These are phyloP conservation scores for Karstenula rhodostoma DNA, from an alignment of 2,329 filamentous ascomycete genomes.

Conservation along the genomic window DNA sequence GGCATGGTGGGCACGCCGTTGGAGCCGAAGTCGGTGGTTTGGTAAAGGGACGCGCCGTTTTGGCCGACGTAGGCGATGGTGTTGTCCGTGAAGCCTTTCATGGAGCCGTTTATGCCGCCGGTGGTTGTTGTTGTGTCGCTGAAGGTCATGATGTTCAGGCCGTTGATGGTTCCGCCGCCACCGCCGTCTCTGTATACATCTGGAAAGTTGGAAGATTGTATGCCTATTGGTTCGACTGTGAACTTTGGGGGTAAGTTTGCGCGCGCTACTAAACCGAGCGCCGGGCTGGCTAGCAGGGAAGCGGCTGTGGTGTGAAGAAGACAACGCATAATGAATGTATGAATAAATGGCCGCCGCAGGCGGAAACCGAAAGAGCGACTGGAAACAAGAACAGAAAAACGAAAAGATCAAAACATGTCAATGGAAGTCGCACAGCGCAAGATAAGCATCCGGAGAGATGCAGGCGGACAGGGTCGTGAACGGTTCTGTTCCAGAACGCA, in stretches of 20 bases:
- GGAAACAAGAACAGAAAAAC: background rate
- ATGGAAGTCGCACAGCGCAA: background rate
- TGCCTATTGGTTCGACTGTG: background rate
- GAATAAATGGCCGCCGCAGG: background rate
- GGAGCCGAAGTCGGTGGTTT: background rate
- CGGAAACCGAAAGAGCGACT: background rate
- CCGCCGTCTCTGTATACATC: background rate
- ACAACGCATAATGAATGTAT: background rate
- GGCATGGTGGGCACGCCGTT: background rate
- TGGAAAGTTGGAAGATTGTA: constrained; percentile 1
- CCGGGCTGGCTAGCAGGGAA: background rate
- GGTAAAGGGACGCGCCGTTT: background rate
- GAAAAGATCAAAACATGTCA: background rate
- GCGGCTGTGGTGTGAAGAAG: background rate
- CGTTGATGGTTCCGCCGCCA: background rate
- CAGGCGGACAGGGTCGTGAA: background rate
- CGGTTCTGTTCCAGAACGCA: constrained; percentile 3
- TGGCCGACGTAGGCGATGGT: constrained; percentile 3
- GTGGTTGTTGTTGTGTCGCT: constrained; percentile 1
- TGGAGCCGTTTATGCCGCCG: background rate
- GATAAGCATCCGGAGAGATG: background rate
- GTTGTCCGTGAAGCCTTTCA: constrained; percentile 2
- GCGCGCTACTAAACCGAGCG: background rate
- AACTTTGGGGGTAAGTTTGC: background rate
- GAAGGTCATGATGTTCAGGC: background rate